These are phyloP conservation scores for Escovopsis sp. DNA, from an alignment of 2,329 filamentous ascomycete species.

Conservation along the genomic window DNA sequence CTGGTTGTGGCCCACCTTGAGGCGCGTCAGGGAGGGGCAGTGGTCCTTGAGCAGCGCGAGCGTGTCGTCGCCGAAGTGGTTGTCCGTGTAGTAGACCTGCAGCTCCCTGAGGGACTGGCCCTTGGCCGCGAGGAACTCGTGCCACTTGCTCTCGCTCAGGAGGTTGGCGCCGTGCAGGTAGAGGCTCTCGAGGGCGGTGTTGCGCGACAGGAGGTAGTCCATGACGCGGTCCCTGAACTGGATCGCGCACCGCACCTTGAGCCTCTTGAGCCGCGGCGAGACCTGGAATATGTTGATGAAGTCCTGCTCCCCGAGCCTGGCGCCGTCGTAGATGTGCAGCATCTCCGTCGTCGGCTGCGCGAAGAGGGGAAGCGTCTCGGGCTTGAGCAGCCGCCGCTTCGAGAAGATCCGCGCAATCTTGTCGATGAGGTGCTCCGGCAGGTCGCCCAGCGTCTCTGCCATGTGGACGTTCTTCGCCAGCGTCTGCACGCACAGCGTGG, in stretches of 20 bases:
- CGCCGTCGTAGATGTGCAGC: slow-evolving; percentile 42
- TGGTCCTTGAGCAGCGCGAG: slow-evolving; percentile 44
- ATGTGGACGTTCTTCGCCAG: slow-evolving; percentile 47
- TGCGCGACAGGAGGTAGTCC: slow-evolving; percentile 63
- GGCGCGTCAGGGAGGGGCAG: slow-evolving; percentile 54
- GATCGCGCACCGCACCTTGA: slow-evolving; percentile 73
- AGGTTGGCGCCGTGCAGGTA: slow-evolving; percentile 78
- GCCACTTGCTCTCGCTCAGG: slow-evolving; percentile 63
- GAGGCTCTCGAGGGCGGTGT: slow-evolving; percentile 53
- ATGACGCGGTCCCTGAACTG: slow-evolving; percentile 81
- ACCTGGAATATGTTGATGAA: slow-evolving; percentile 68
- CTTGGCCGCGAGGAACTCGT: slow-evolving; percentile 48
- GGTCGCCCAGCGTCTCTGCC: slow-evolving; percentile 46
- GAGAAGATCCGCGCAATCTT: slow-evolving; percentile 45
- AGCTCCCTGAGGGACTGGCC: slow-evolving; percentile 52
- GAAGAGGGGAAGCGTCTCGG: slow-evolving; percentile 42
- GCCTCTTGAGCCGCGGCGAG: slow-evolving; percentile 50
- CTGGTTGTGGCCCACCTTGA: slow-evolving; percentile 76
- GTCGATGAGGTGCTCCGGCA: slow-evolving; percentile 41
- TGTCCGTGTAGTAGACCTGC: slow-evolving; percentile 74
- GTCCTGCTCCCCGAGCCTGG: slow-evolving; percentile 58
- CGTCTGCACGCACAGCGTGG: slow-evolving; percentile 48
- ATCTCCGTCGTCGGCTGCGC: slow-evolving; percentile 35
- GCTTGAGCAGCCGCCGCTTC: slow-evolving; percentile 41
- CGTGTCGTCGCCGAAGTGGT: slow-evolving; percentile 60